Percentiles rank a stretch among this genome's conserved stretches.
Evolutionary conservation across 192 early-diverging fungal genomes (phyloP).

Genomic region (Borealophlyctis nickersoniae): DNA sequence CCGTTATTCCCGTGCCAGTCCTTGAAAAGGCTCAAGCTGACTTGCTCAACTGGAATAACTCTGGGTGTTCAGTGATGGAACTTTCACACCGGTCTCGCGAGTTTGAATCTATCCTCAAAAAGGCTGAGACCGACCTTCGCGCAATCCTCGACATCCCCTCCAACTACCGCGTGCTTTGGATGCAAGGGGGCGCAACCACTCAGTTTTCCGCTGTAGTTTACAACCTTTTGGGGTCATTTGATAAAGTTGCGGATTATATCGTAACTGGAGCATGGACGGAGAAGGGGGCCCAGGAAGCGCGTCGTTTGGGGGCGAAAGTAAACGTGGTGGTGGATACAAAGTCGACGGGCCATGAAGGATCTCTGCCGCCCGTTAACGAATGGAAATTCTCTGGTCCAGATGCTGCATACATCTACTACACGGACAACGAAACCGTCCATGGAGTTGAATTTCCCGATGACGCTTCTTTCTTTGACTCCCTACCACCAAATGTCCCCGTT

Average conservation of each 20-base stretch:
- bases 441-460: slow-evolving; percentile 87
- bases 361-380: slow-evolving; percentile 51
- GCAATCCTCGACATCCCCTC: slow-evolving; percentile 71
- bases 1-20: slow-evolving; percentile 78
- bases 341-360: slow-evolving; percentile 44
- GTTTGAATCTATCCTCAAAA: slow-evolving; percentile 73
- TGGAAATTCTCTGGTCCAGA: slow-evolving; percentile 64
- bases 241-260: slow-evolving; percentile 75
- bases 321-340: slow-evolving; percentile 80
- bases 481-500: slow-evolving; percentile 60
- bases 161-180: slow-evolving; percentile 88
- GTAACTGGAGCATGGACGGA: slow-evolving; percentile 90
- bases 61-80: slow-evolving; percentile 91
- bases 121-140: slow-evolving; percentile 71
- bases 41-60: slow-evolving; percentile 75
- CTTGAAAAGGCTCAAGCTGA: slow-evolving; percentile 80
- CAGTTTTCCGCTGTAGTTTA: slow-evolving; percentile 89
- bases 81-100: slow-evolving; percentile 88
- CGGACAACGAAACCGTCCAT: slow-evolving; percentile 98
- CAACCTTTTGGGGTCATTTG: slow-evolving; percentile 64
- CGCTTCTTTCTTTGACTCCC: slow-evolving; percentile 41
- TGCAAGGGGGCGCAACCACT: slow-evolving; percentile 93
- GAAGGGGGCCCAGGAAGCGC: slow-evolving; percentile 82
- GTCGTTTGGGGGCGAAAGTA: slow-evolving; percentile 68
- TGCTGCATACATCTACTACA: slow-evolving; percentile 91